A percentile compares a stretch with the other conserved stretches of the same genome.
Evolutionary conservation across 176 grass and related monocot genomes (phyloP).

Genomic region (Secale cereale): DNA sequence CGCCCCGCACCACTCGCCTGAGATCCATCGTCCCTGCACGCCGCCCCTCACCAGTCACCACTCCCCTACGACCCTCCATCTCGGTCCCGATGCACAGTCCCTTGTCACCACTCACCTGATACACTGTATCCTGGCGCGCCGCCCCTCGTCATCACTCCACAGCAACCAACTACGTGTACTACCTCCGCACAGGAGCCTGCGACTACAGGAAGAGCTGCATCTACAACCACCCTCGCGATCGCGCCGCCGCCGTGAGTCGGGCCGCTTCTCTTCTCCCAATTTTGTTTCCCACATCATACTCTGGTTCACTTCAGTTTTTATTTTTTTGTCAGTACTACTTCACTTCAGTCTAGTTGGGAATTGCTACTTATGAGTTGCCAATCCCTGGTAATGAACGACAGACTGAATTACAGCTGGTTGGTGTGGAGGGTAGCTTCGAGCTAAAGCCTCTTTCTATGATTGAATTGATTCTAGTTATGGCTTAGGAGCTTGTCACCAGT

Average conservation of each 20-base stretch:
- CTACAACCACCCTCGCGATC: conserved; percentile 89
- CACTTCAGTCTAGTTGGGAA: neutral
- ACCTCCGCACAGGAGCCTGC: conserved; percentile 78
- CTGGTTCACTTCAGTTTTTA: too few species aligned
- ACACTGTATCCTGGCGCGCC: too few species aligned
- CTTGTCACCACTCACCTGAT: too few species aligned
- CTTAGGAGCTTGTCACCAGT: too few species aligned
- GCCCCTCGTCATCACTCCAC: too few species aligned
- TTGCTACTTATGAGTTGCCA: neutral
- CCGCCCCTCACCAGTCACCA: too few species aligned
- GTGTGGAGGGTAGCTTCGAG: neutral
- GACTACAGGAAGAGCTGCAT: conserved; percentile 78
- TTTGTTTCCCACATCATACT: neutral
- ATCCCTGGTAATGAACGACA: conserved; percentile 25
- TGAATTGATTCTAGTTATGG: neutral
- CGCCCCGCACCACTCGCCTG: too few species aligned
- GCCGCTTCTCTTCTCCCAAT: neutral
- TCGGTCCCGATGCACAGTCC: too few species aligned
- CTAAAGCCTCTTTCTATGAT: neutral
- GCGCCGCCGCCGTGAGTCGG: conserved; percentile 37
- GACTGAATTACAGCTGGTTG: conserved; percentile 1
- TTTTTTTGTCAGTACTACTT: too few species aligned
- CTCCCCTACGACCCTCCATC: too few species aligned
- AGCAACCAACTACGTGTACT: conserved; percentile 57
- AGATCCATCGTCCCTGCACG: too few species aligned